Percentiles rank a stretch among this genome's conserved stretches.
These are phyloP conservation scores for Globisporangium perplexum DNA, from an alignment of 352 stramenopile species.

Conservation along the genomic window DNA sequence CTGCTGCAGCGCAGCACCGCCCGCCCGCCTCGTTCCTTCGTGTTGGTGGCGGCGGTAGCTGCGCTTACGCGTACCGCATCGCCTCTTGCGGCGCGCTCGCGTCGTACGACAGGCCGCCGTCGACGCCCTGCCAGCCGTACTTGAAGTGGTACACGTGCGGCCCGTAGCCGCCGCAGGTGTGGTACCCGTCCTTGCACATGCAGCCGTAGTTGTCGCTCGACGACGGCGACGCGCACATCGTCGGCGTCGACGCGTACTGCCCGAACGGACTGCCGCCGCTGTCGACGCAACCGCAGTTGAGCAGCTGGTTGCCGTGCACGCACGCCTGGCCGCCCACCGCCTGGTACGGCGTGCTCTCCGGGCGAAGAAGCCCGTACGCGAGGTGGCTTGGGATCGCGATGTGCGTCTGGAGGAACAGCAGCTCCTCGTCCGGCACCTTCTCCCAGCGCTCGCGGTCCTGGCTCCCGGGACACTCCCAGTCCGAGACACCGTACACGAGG, in stretches of 20 bases:
- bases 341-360: constrained; percentile 38
- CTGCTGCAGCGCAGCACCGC: too few relatives aligned
- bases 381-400: constrained; percentile 60
- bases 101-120: constrained; percentile 25
- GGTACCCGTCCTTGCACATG: constrained; percentile 51
- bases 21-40: constrained; percentile 1
- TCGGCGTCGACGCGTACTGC: constrained; percentile 35
- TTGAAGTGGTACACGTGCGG: constrained; percentile 80
- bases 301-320: constrained; percentile 14
- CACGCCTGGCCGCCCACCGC: constrained; percentile 25
- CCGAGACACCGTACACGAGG: constrained; percentile 47
- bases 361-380: constrained; percentile 46
- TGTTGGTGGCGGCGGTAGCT: too few relatives aligned
- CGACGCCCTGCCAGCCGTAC: constrained; percentile 73
- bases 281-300: constrained; percentile 18
- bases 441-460: constrained; percentile 59
- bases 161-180: constrained; percentile 32
- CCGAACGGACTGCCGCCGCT: constrained; percentile 18
- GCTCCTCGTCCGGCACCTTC: constrained; percentile 64
- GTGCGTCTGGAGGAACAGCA: constrained; percentile 65
- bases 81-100: constrained; percentile 8
- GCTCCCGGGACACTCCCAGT: constrained; percentile 32
- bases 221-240: constrained; percentile 35
- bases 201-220: constrained; percentile 69
- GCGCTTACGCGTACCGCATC: constrained; percentile 14